Base-by-base conservation (phyloP, 768 basidiomycete species). In the Leccinum rimulosum region DNA sequence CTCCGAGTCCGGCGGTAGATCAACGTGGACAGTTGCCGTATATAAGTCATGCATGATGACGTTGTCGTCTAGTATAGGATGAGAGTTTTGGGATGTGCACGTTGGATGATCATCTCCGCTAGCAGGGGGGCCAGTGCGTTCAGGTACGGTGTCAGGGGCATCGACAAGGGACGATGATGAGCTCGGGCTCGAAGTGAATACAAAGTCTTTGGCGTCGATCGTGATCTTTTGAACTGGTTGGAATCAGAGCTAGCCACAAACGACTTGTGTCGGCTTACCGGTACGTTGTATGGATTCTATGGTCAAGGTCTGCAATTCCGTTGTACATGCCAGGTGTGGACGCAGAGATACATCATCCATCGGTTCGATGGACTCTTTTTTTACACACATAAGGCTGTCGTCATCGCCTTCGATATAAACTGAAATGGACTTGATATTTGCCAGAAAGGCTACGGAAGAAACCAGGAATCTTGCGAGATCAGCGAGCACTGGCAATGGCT, bases 401-500 rank as follows among this genome's bases (percentile, higher is more conserved):
- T 3, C 0, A 1, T 6, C 2, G 5, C 6, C 1, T 1, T 64
- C 50, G 5, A 64, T 48, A 49, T 60, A 22, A 43, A 64, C 14
- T 9, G 49, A 60, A 43, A 64, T 49, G 4, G 43, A 48, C 6
- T 28, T 3, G 8, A 64, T 54, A 27, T 51, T 56, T 5, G 40
- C 6, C 12, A 64, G 43, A 14, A 64, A 54, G 25, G 63, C 48
- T 4, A 64, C 28, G 1, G 63, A 64, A 40, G 63, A 64, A 36
- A 64, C 48, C 2, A 64, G 30, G 40, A 64, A 64, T 25, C 25
- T 65, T 9, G 63, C 14, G 14, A 59, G 62, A 53, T 65, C 52
- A 3, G 28, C 9, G 10, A 64, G 50, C 4, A 43, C 9, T 1
- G 64, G 64, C 0, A 61, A 35, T 22, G 19, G 38, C 14, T 65